Evolutionary conservation across 2,329 filamentous ascomycete genomes (phyloP).

Genomic region (Aspergillus sp.): DNA sequence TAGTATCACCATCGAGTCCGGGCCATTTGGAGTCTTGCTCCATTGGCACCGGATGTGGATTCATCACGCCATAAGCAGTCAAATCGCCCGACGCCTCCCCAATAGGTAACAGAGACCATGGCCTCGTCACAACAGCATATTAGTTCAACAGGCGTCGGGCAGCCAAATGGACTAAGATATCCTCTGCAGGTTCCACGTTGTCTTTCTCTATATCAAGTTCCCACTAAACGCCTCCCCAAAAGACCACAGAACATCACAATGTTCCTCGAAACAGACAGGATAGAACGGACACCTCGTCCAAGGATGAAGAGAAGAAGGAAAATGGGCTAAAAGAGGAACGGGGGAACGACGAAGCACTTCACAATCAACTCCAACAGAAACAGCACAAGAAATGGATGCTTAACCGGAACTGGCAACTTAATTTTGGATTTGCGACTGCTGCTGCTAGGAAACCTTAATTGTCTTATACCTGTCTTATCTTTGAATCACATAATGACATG

Average conservation of each 20-base stretch:
- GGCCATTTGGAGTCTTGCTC: slow-evolving; percentile 16
- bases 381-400: slow-evolving; percentile 11
- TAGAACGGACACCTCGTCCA: slow-evolving; percentile 11
- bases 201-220: slow-evolving; percentile 34
- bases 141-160: slow-evolving; percentile 12
- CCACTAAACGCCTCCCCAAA: slow-evolving; percentile 30
- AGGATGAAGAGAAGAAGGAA: slow-evolving; percentile 9
- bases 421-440: slow-evolving; percentile 25
- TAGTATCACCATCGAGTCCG: slow-evolving; percentile 17
- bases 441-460: slow-evolving; percentile 26
- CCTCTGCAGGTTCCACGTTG: slow-evolving; percentile 19
- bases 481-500: slow-evolving; percentile 22
- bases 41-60: slow-evolving; percentile 13
- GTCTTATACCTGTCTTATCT: slow-evolving; percentile 17
- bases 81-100: slow-evolving; percentile 2
- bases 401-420: slow-evolving; percentile 27
- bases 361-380: slow-evolving; percentile 22
- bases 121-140: background rate
- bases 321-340: slow-evolving; percentile 16
- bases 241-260: slow-evolving; percentile 19
- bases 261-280: slow-evolving; percentile 8
- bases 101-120: too few species aligned
- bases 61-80: slow-evolving; percentile 8
- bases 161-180: slow-evolving; percentile 23
- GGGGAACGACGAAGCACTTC: slow-evolving; percentile 7